phyloP scores from a whole-genome alignment of 345 rosid species.

The Schrenkiella parvula region DNA sequence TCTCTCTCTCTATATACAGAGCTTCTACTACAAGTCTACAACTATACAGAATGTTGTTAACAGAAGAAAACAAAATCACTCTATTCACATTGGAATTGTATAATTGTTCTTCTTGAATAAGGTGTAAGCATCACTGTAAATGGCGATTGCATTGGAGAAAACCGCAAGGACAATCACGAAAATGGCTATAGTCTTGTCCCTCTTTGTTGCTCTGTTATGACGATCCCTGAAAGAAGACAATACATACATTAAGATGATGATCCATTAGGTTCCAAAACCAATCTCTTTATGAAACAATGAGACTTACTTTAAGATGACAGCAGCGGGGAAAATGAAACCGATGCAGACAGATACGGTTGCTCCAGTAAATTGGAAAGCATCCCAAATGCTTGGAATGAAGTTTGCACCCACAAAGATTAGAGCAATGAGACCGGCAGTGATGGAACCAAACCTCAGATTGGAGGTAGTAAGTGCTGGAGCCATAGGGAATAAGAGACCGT shows the following conservation, averaged over 20 bases:
- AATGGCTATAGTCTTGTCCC: slow-evolving; percentile 54
- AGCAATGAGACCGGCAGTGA: slow-evolving; percentile 52
- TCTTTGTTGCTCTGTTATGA: slow-evolving; percentile 60
- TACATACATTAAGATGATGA: neutral
- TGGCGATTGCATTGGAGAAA: slow-evolving; percentile 64
- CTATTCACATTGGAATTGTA: neutral
- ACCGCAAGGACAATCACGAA: slow-evolving; percentile 82
- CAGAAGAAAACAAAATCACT: neutral
- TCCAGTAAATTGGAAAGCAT: slow-evolving; percentile 38
- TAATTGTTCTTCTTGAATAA: slow-evolving; percentile 44
- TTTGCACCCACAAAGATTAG: slow-evolving; percentile 76
- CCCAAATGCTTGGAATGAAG: slow-evolving; percentile 93
- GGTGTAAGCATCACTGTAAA: slow-evolving; percentile 72
- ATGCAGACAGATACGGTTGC: slow-evolving; percentile 92
- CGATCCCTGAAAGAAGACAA: slow-evolving; percentile 51
- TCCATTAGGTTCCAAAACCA: neutral
- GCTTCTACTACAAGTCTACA: neutral
- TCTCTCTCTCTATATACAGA: neutral
- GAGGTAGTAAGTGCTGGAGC: slow-evolving; percentile 52
- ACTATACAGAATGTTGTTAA: neutral
- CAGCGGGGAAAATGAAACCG: slow-evolving; percentile 93
- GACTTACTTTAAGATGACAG: slow-evolving; percentile 74
- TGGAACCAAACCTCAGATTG: slow-evolving; percentile 53
- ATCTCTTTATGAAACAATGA: neutral
- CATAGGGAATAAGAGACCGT: slow-evolving; percentile 75